Conservation (phyloP, 2,329 filamentous ascomycete genomes). For the Orbilia oligospora region DNA sequence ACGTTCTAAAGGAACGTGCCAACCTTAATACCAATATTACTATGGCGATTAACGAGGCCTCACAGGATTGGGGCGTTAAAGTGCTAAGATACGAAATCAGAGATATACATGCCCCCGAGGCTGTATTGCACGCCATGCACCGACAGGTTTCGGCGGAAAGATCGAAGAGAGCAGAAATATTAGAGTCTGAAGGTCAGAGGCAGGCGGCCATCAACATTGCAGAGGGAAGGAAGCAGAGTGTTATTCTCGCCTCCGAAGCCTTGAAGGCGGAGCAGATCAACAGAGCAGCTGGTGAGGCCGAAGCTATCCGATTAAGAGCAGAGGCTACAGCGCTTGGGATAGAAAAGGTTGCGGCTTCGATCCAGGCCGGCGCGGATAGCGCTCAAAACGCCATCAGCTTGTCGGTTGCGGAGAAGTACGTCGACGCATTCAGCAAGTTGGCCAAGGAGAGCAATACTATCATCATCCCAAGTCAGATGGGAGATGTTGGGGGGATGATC, state of each 20-base stretch:
- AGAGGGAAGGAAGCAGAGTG: constrained; percentile 95
- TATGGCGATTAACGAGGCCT: constrained; percentile 97
- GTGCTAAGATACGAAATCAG: constrained; percentile 98
- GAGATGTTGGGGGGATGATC: constrained; percentile 97
- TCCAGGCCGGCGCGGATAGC: constrained; percentile 78
- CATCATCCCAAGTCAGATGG: constrained; percentile 95
- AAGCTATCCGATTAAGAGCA: constrained; percentile 90
- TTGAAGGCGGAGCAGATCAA: constrained; percentile 93
- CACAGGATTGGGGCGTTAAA: constrained; percentile 95
- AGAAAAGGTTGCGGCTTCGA: constrained; percentile 83
- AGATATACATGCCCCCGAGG: constrained; percentile 94
- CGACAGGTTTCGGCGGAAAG: constrained; percentile 97
- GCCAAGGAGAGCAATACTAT: constrained; percentile 96
- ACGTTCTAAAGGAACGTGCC: constrained; percentile 96
- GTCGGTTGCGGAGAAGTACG: constrained; percentile 95
- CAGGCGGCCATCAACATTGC: constrained; percentile 99
- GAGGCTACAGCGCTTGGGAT: constrained; percentile 89
- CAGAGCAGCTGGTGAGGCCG: constrained; percentile 88
- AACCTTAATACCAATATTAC: constrained; percentile 98
- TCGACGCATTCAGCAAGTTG: constrained; percentile 91
- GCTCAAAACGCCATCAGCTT: constrained; percentile 89
- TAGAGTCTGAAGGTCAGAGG: constrained; percentile 95
- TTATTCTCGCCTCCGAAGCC: constrained; percentile 95
- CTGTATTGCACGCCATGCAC: constrained; percentile 98
- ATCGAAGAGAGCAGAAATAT: constrained; percentile 95